Evolutionary conservation across 2,329 filamentous ascomycete species (phyloP), one percentile per base, ranked within the genome.

Genomic region (Trichoderma afroharzianum): DNA sequence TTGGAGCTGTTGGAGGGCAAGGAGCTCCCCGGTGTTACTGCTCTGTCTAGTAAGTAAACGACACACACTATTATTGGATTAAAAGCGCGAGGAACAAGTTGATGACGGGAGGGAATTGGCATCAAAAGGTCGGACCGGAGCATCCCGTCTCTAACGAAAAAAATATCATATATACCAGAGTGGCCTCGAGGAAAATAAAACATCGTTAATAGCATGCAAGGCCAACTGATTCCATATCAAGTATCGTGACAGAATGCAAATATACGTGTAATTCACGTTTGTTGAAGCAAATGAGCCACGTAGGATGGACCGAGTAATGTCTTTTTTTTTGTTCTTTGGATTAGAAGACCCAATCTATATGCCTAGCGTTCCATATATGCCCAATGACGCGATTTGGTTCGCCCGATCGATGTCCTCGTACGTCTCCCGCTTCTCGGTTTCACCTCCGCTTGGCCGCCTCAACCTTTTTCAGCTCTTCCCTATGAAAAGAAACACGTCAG

Each of bases 1-100:
- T 87, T 99, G 80, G 96, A 99, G 88, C 87, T 99, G 79, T 90
- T 99, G 74, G 96, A 99, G 89, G 96, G 96, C 84, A 99, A 99
- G 90, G 95, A 94, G 75, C 88, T 99, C 80, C 96, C 96, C 71
- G 96, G 96, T 87, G 95, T 99, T 75, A 87, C 88, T 79, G 95
- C 95, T 78, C 90, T 99, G 82, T 98, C 95, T 84, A 90, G 88
- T 84, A 90, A 90, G 85, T 91, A 85, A 86, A 53, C 55, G 14
- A 7, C 24, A 36, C 18, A 36, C 39, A 36, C 15, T 9, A 30
- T 21, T 9, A 24, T 43, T 39, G 53, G 63, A 63, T 26, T 21
- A 55, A 71, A 71, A 59, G 61, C 55, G 58, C 61, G 63, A 69
- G 74, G 74, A 77, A 72, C 68, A 72, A 74, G 74, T 75, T 77